Evolutionary conservation across 1,284 basidiomycete genomes (phyloP), one percentile per base, ranked within the genome.

Genomic region (Thelephora terrestris): DNA sequence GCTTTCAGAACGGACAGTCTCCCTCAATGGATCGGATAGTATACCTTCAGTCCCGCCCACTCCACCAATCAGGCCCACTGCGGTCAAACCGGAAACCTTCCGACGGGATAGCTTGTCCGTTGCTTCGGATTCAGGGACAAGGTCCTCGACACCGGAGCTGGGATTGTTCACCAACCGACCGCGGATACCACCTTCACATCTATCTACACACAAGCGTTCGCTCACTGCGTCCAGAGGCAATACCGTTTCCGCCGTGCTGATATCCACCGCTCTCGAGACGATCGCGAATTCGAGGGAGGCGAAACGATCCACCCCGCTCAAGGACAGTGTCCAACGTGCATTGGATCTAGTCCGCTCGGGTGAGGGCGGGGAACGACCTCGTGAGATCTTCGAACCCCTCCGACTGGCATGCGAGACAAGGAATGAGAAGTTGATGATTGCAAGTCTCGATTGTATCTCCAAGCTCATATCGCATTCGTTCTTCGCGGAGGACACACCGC

Each of bases 401-500:
- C 80, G 90, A 47, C 72, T 97, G 46, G 94, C 93, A 12, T 97
- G 93, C 67, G 92, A 97, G 69, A 95, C 92, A 1, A 79, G 84
- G 47, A 88, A 76, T 54, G 91, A 96, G 62, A 91, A 91, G 57
- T 76, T 96, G 29, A 88, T 93, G 81, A 88, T 95, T 59, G 90
- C 91, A 20, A 93, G 92, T 55, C 72, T 98, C 62, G 94, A 98
- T 66, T 92, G 94, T 58, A 91, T 96, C 51, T 89, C 91, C 44
- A 98, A 98, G 67, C 79, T 98, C 57, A 89, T 97, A 54, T 92
- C 91, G 7, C 91, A 97, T 64, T 91, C 90, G 34, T 97, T 97
- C 75, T 97, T 98, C 61, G 76, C 76, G 42, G 89, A 91, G 55
- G 64, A 75, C 23, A 69, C 74, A 27, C 66, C 70, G 38, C 65